Evolutionary conservation across 768 basidiomycete genomes (phyloP).

Genomic region (Mycena polygramma): DNA sequence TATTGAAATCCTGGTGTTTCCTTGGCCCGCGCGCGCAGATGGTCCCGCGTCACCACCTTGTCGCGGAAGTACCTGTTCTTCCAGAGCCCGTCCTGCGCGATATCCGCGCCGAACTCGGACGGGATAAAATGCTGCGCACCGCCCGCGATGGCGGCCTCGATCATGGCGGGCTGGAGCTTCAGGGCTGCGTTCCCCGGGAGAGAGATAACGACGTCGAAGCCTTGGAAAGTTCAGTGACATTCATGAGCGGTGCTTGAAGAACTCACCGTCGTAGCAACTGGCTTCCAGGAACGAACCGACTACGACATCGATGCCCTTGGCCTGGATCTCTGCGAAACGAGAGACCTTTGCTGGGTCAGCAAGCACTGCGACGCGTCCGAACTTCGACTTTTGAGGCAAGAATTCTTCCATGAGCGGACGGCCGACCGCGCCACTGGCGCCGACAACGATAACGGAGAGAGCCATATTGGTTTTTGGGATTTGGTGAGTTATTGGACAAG

Average conservation of each 20-base stretch:
- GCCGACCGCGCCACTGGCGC: constrained; percentile 18
- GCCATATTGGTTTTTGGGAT: not conserved
- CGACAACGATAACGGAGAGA: constrained; percentile 17
- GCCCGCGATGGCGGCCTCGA: constrained; percentile 27
- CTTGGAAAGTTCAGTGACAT: not conserved
- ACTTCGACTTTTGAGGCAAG: not conserved
- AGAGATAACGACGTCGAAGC: constrained; percentile 16
- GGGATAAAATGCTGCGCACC: constrained; percentile 20
- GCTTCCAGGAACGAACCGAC: constrained; percentile 21
- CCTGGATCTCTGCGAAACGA: not conserved
- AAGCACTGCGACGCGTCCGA: constrained; percentile 21
- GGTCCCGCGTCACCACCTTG: constrained; percentile 22
- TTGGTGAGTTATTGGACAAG: no score
- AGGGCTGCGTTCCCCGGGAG: constrained; percentile 9
- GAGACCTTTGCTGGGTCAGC: constrained; percentile 15
- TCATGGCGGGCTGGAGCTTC: constrained; percentile 24
- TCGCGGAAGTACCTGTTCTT: constrained; percentile 28
- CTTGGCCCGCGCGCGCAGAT: constrained; percentile 2
- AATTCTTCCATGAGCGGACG: constrained; percentile 21
- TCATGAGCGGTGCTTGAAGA: no score
- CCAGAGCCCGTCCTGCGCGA: not conserved
- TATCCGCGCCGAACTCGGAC: constrained; percentile 18
- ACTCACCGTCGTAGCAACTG: constrained; percentile 16
- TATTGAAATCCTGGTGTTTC: constrained; percentile 10
- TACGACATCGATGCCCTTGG: constrained; percentile 4